These are phyloP conservation scores for Aspergillus bridgeri DNA, from an alignment of 495 filamentous ascomycete species.

Conservation along the genomic window DNA sequence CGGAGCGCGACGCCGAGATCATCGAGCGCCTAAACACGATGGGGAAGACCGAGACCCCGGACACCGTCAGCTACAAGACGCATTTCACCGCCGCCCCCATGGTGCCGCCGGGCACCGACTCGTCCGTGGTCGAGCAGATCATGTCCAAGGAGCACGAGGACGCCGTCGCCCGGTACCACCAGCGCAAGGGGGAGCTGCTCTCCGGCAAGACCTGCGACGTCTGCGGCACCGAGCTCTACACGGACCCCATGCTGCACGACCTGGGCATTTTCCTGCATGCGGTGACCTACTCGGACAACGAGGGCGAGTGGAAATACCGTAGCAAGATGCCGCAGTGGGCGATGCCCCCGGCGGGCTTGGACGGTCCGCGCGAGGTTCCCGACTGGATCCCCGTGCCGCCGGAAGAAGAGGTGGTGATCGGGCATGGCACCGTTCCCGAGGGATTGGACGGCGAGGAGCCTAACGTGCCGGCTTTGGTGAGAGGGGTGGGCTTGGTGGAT, in stretches of 20 bases:
- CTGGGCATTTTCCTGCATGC: slow-evolving; percentile 92
- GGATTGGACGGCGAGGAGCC: slow-evolving; percentile 14
- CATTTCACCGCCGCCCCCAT: slow-evolving; percentile 42
- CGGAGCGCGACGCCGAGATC: slow-evolving; percentile 80
- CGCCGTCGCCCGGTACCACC: slow-evolving; percentile 81
- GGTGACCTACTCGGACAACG: slow-evolving; percentile 74
- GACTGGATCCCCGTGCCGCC: slow-evolving; percentile 36
- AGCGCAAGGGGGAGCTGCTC: slow-evolving; percentile 78
- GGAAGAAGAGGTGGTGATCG: slow-evolving; percentile 35
- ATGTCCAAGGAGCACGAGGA: slow-evolving; percentile 66
- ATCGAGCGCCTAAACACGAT: slow-evolving; percentile 81
- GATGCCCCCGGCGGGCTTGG: slow-evolving; percentile 61
- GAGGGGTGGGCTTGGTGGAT: slow-evolving; percentile 23
- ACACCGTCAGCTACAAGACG: slow-evolving; percentile 75
- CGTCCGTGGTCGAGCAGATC: slow-evolving; percentile 37
- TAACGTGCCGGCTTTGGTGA: slow-evolving; percentile 16
- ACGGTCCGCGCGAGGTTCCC: slow-evolving; percentile 55
- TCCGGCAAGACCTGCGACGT: slow-evolving; percentile 76
- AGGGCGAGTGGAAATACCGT: slow-evolving; percentile 81
- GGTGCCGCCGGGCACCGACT: slow-evolving; percentile 39
- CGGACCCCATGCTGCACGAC: slow-evolving; percentile 85
- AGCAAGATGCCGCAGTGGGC: slow-evolving; percentile 86
- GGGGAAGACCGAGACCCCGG: slow-evolving; percentile 88
- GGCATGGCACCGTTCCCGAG: slow-evolving; percentile 34
- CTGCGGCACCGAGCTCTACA: slow-evolving; percentile 86